These are phyloP conservation scores for Penicillium olsonii DNA, from an alignment of 2,329 filamentous ascomycete genomes.

Conservation along the genomic window DNA sequence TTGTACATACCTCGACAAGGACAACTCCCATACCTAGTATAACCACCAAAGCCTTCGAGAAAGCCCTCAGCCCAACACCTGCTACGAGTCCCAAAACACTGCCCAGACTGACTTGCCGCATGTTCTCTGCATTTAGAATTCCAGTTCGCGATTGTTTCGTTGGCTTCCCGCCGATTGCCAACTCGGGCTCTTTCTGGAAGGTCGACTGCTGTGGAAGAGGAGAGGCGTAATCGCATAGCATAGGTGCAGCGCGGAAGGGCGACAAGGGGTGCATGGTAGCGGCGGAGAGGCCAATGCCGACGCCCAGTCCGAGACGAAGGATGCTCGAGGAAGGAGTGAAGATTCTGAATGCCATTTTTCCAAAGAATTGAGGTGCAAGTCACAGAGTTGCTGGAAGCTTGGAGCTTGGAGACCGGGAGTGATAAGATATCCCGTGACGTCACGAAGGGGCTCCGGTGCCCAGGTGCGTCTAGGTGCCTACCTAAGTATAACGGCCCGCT, in stretches of 20 bases:
- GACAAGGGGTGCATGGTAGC: slow-evolving; percentile 34
- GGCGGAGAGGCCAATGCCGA: slow-evolving; percentile 35
- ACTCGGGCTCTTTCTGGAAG: slow-evolving; percentile 16
- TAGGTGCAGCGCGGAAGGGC: slow-evolving; percentile 35
- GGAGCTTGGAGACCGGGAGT: neutral
- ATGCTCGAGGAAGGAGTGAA: slow-evolving; percentile 30
- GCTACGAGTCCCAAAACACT: slow-evolving; percentile 47
- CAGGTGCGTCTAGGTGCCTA: no score
- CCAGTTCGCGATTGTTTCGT: slow-evolving; percentile 27
- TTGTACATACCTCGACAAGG: slow-evolving; percentile 42
- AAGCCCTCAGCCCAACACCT: slow-evolving; percentile 46
- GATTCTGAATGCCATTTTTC: slow-evolving; percentile 27
- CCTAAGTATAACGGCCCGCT: no score
- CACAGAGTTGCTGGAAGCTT: neutral
- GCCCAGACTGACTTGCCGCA: slow-evolving; percentile 49
- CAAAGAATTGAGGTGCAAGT: neutral
- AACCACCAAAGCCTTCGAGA: slow-evolving; percentile 47
- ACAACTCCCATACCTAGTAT: slow-evolving; percentile 47
- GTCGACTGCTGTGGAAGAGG: slow-evolving; percentile 17
- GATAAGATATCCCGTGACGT: neutral
- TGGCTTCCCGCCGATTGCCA: slow-evolving; percentile 29
- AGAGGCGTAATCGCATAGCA: slow-evolving; percentile 41
- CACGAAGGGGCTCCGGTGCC: no score
- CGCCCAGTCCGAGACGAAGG: slow-evolving; percentile 37
- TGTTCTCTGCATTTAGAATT: slow-evolving; percentile 36